Percentiles rank a stretch among this genome's conserved stretches.
Evolutionary conservation across 1,284 basidiomycete species (phyloP).

Genomic region (Phylloboletellus chloephorus): DNA sequence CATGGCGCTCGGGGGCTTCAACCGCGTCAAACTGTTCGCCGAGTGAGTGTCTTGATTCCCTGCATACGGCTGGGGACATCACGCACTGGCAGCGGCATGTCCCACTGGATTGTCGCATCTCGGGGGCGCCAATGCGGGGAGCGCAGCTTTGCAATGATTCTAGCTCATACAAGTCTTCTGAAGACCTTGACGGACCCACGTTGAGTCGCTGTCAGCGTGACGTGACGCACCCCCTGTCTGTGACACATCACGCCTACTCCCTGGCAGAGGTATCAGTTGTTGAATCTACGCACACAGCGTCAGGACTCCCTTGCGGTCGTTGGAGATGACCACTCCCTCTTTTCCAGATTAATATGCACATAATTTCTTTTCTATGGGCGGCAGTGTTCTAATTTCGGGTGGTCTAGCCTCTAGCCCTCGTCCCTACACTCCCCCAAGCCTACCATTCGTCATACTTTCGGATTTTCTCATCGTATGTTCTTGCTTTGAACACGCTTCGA

Average conservation of each 20-base stretch:
- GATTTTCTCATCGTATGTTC: constrained; percentile 6
- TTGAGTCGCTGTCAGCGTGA: constrained; percentile 25
- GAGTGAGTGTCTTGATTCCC: constrained; percentile 31
- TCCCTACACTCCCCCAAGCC: constrained; percentile 14
- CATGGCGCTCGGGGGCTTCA: neutral
- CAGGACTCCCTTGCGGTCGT: constrained; percentile 5
- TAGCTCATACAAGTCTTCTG: constrained; percentile 28
- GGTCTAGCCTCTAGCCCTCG: constrained; percentile 1
- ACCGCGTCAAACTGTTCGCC: constrained; percentile 20
- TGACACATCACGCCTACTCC: constrained; percentile 23
- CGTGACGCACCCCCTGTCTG: constrained; percentile 30
- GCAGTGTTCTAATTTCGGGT: constrained; percentile 16
- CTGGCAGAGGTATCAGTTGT: constrained; percentile 1
- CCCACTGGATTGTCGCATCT: constrained; percentile 3
- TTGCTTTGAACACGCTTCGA: constrained; percentile 6
- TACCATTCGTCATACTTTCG: constrained; percentile 31
- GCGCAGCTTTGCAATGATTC: constrained; percentile 18
- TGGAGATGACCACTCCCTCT: neutral
- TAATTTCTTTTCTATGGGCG: neutral
- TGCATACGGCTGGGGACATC: constrained; percentile 25
- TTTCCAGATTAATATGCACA: neutral
- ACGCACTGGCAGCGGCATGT: constrained; percentile 2
- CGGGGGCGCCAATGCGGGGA: constrained; percentile 3
- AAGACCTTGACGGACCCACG: constrained; percentile 29
- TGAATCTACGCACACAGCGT: constrained; percentile 1